Evolutionary conservation across 2,329 filamentous ascomycete species (phyloP).

Genomic region (Colletotrichum australisinense): DNA sequence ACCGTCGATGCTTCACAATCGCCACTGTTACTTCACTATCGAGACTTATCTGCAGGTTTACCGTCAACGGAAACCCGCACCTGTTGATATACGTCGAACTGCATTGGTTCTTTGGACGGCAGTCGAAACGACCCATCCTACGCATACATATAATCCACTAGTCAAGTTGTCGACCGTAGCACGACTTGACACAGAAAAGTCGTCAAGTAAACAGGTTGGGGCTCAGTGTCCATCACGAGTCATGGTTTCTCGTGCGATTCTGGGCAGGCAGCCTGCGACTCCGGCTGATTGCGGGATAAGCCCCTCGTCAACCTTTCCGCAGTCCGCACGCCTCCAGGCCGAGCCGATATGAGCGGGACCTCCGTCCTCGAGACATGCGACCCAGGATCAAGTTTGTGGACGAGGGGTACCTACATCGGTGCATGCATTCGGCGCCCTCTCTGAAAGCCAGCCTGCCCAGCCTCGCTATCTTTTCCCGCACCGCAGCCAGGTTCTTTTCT

Average conservation of each 20-base stretch:
- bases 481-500: constrained; percentile 9
- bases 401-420: constrained; percentile 14
- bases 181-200: constrained; percentile 15
- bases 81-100: constrained; percentile 3
- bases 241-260: constrained; percentile 13
- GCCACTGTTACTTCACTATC: background rate
- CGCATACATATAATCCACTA: constrained; percentile 14
- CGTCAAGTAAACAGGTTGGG: constrained; percentile 22
- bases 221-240: constrained; percentile 28
- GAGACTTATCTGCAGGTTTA: background rate
- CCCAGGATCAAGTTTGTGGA: background rate
- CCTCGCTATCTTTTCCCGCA: constrained; percentile 26
- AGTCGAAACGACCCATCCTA: constrained; percentile 8
- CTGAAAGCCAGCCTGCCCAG: constrained; percentile 10
- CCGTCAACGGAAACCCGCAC: background rate
- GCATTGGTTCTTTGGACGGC: constrained; percentile 5
- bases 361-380: constrained; percentile 10
- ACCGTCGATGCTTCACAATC: background rate
- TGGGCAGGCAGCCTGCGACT: constrained; percentile 13
- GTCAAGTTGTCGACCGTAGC: background rate
- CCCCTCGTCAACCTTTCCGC: constrained; percentile 19
- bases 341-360: constrained; percentile 25
- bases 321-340: constrained; percentile 24
- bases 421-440: constrained; percentile 9
- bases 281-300: constrained; percentile 12